A percentile compares a stretch with the other conserved stretches of the same genome.
Conservation (phyloP, 139 green algal species). For the Chlamydomonas sp. region DNA sequence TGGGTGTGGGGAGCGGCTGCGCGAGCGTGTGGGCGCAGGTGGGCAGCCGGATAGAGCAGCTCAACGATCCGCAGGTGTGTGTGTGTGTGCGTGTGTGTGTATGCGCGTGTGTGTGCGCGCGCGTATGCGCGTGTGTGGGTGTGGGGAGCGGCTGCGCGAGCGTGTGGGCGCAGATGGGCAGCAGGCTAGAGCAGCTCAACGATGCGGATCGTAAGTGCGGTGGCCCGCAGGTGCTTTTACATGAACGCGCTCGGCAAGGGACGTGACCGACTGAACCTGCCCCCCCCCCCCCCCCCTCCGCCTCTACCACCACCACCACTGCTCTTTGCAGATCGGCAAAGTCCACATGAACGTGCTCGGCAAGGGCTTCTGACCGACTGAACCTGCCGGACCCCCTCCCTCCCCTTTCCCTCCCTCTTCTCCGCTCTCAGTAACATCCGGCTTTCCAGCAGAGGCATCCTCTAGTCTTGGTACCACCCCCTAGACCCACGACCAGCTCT, state of each 20-base stretch:
- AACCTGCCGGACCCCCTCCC: neutral
- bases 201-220: too few relatives aligned
- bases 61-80: constrained; percentile 2
- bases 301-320: too few relatives aligned
- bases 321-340: neutral
- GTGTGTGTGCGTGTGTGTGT: too few relatives aligned
- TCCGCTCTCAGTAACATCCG: too few relatives aligned
- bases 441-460: too few relatives aligned
- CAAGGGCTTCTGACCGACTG: neutral
- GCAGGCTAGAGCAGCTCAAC: neutral
- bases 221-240: too few relatives aligned
- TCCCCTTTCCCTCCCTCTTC: too few relatives aligned
- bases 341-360: neutral
- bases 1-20: constrained; percentile 35
- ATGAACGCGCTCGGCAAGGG: neutral
- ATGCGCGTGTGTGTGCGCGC: too few relatives aligned
- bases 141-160: constrained; percentile 30
- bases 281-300: too few relatives aligned
- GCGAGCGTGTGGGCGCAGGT: constrained; percentile 29
- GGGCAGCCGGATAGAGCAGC: neutral
- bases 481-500: neutral
- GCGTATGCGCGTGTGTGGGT: too few relatives aligned
- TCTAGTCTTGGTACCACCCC: too few relatives aligned
- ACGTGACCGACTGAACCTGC: neutral
- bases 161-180: constrained; percentile 27